Evolutionary conservation across 768 basidiomycete species (phyloP).

Genomic region (Gloeophyllum trabeum): DNA sequence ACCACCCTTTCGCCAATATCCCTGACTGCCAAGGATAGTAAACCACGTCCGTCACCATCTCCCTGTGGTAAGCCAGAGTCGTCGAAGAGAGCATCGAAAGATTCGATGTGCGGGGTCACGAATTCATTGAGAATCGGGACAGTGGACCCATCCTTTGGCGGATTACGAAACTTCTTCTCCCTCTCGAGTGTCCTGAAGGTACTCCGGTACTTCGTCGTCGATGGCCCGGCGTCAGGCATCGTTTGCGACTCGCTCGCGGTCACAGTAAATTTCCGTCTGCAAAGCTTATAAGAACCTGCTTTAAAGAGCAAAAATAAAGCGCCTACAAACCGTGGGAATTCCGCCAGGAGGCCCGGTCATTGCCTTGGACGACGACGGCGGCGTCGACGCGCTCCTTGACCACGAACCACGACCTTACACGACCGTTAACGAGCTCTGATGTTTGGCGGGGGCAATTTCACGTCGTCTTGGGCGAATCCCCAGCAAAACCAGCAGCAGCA

Average conservation of each 20-base stretch:
- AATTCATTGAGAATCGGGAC: slow-evolving; percentile 86
- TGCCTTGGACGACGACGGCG: too few relatives aligned
- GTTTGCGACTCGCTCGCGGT: too few relatives aligned
- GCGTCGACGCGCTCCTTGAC: too few relatives aligned
- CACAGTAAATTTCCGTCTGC: too few relatives aligned
- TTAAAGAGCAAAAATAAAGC: too few relatives aligned
- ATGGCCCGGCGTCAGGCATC: slow-evolving; percentile 42
- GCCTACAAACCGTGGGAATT: too few relatives aligned
- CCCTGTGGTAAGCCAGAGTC: slow-evolving; percentile 72
- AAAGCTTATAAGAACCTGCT: too few relatives aligned
- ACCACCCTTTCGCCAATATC: slow-evolving; percentile 90
- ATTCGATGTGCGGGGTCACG: slow-evolving; percentile 88
- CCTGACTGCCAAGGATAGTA: slow-evolving; percentile 66
- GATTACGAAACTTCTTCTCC: slow-evolving; percentile 69
- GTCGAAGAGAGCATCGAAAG: slow-evolving; percentile 94
- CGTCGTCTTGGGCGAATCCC: slow-evolving; percentile 59
- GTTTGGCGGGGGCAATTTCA: slow-evolving; percentile 43
- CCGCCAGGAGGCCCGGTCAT: too few relatives aligned
- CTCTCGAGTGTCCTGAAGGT: slow-evolving; percentile 79
- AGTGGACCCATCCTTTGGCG: slow-evolving; percentile 54
- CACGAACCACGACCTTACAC: too few relatives aligned
- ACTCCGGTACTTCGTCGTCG: slow-evolving; percentile 22
- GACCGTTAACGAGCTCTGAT: too few relatives aligned
- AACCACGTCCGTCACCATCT: slow-evolving; percentile 68
- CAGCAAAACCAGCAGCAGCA: slow-evolving; percentile 58